Evolutionary conservation across 2,329 filamentous ascomycete genomes (phyloP).

Genomic region (Emergomyces pasteurianus): DNA sequence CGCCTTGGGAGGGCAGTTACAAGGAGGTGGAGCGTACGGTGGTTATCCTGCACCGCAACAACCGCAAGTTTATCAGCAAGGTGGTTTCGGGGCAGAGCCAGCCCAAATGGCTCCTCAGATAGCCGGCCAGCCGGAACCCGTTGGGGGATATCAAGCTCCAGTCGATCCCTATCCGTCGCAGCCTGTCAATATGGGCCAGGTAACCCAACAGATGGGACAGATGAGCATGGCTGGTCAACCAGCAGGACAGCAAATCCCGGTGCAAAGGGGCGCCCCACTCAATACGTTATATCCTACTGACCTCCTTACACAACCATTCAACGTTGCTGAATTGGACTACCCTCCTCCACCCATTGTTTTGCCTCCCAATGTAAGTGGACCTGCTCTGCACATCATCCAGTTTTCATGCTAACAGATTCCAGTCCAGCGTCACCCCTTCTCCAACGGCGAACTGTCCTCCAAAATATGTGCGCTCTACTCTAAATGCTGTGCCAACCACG

Average conservation of each 20-base stretch:
- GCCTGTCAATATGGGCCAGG: constrained; percentile 50
- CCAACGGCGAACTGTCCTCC: constrained; percentile 81
- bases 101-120: constrained; percentile 20
- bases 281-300: constrained; percentile 92
- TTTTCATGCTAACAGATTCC: constrained; percentile 29
- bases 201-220: constrained; percentile 72
- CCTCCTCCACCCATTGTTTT: constrained; percentile 84
- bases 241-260: constrained; percentile 37
- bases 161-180: constrained; percentile 53
- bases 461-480: constrained; percentile 87
- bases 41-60: constrained; percentile 45
- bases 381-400: background rate
- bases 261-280: constrained; percentile 40
- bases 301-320: constrained; percentile 83
- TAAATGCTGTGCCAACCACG: constrained; percentile 88
- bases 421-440: constrained; percentile 86
- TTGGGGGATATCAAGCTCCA: constrained; percentile 56
- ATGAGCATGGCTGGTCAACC: constrained; percentile 56
- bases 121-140: constrained; percentile 17
- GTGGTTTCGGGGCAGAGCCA: constrained; percentile 34
- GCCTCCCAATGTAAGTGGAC: constrained; percentile 68
- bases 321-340: constrained; percentile 81
- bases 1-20: constrained; percentile 37
- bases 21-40: constrained; percentile 49
- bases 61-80: constrained; percentile 31